phyloP scores from a whole-genome alignment of 2,329 filamentous ascomycete species.

The Aspergillus sp. region DNA sequence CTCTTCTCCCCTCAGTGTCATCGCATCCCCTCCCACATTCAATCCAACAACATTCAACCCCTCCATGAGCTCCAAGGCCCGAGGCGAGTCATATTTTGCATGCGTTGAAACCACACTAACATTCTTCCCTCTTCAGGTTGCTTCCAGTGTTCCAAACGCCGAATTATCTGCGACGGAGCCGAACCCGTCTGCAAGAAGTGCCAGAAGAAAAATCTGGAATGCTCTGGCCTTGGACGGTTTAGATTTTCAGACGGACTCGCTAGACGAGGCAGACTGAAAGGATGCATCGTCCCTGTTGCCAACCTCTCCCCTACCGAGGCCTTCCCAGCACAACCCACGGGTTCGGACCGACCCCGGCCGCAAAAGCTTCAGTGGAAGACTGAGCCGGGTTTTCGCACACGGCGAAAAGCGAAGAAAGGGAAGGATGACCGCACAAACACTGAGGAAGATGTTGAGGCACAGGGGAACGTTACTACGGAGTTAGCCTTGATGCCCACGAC shows the following conservation, averaged over 20 bases:
- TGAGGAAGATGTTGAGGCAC: background rate
- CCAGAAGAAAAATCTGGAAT: conserved; percentile 27
- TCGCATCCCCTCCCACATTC: too few relatives aligned
- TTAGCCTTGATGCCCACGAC: background rate
- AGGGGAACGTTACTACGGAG: background rate
- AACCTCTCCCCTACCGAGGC: background rate
- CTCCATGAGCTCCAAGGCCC: background rate
- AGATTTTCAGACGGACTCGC: conserved; percentile 26
- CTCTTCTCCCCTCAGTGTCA: background rate
- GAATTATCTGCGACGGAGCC: conserved; percentile 35
- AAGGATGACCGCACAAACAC: background rate
- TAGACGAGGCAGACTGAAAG: conserved; percentile 17
- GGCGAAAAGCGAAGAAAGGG: background rate
- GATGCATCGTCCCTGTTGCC: conserved; percentile 12
- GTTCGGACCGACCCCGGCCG: background rate
- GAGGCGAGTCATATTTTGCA: background rate
- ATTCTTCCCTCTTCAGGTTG: conserved; percentile 24
- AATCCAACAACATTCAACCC: too few relatives aligned
- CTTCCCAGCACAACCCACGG: background rate
- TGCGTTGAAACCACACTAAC: background rate
- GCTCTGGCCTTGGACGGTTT: conserved; percentile 29
- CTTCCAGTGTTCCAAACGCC: conserved; percentile 36
- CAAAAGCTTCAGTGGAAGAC: conserved; percentile 14
- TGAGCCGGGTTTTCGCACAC: background rate
- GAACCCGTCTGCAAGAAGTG: conserved; percentile 35